These are phyloP conservation scores for Garcia nutans DNA, from an alignment of 345 rosid genomes.

Conservation along the genomic window DNA sequence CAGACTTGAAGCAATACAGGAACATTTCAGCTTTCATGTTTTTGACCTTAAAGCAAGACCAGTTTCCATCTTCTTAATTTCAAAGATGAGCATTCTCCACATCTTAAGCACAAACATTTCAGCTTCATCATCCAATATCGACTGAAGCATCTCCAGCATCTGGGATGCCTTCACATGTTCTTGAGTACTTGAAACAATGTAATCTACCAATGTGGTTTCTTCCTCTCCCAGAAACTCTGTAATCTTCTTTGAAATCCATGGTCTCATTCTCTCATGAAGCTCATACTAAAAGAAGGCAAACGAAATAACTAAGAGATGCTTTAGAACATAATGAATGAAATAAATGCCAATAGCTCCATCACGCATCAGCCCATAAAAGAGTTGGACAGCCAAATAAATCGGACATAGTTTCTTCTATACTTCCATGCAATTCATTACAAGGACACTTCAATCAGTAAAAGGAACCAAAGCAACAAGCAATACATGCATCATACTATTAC, in stretches of 20 bases:
- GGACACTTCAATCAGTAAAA: neutral
- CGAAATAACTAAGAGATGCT: constrained; percentile 11
- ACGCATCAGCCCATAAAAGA: neutral
- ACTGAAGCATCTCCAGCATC: constrained; percentile 87
- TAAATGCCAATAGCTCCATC: neutral
- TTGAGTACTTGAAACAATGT: constrained; percentile 76
- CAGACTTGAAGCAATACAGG: neutral
- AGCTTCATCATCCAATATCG: constrained; percentile 90
- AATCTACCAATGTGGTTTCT: constrained; percentile 82
- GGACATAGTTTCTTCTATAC: neutral
- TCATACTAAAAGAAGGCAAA: constrained; percentile 48
- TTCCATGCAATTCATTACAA: neutral
- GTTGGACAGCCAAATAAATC: neutral
- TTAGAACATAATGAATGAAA: constrained; percentile 1
- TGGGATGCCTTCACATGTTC: constrained; percentile 85
- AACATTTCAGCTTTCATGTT: constrained; percentile 36
- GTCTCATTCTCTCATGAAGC: constrained; percentile 93
- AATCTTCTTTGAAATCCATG: constrained; percentile 96
- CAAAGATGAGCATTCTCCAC: constrained; percentile 99
- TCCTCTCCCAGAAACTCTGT: constrained; percentile 96
- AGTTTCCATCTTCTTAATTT: constrained; percentile 85
- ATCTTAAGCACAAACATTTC: constrained; percentile 99
- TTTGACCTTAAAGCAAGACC: constrained; percentile 62
- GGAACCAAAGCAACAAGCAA: neutral
- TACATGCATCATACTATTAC: neutral